These are phyloP conservation scores for Coelastrella sp. DNA, from an alignment of 139 green algal genomes.

Conservation along the genomic window DNA sequence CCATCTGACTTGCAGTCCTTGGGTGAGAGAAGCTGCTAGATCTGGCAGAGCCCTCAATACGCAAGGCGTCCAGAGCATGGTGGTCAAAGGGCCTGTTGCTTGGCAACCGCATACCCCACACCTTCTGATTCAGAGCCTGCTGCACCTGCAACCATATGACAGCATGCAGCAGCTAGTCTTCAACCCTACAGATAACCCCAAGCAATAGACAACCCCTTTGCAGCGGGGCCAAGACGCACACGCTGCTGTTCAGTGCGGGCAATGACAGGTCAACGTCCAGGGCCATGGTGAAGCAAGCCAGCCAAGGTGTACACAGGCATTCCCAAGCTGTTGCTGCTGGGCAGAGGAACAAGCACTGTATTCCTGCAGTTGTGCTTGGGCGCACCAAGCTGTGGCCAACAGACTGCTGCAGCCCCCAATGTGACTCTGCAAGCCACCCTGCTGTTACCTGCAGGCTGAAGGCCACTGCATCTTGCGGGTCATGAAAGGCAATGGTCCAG, in stretches of 20 bases:
- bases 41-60: background rate
- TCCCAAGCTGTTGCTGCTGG: no score
- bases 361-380: no score
- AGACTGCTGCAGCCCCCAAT: background rate
- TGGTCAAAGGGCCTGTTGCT: background rate
- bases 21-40: background rate
- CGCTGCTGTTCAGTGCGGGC: no score
- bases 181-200: no score
- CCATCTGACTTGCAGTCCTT: background rate
- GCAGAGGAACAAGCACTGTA: no score
- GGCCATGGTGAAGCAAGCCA: no score
- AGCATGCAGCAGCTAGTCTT: no score
- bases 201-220: no score
- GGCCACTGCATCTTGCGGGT: conserved; percentile 31
- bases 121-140: background rate
- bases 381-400: no score
- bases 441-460: conserved; percentile 30
- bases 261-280: no score
- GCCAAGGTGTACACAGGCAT: no score
- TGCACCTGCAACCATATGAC: background rate
- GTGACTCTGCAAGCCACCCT: background rate
- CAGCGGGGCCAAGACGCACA: no score
- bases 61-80: background rate
- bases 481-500: conserved; percentile 38
- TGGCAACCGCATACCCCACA: background rate